Conservation (phyloP, 768 basidiomycete genomes). For the Obba rivulosa region DNA sequence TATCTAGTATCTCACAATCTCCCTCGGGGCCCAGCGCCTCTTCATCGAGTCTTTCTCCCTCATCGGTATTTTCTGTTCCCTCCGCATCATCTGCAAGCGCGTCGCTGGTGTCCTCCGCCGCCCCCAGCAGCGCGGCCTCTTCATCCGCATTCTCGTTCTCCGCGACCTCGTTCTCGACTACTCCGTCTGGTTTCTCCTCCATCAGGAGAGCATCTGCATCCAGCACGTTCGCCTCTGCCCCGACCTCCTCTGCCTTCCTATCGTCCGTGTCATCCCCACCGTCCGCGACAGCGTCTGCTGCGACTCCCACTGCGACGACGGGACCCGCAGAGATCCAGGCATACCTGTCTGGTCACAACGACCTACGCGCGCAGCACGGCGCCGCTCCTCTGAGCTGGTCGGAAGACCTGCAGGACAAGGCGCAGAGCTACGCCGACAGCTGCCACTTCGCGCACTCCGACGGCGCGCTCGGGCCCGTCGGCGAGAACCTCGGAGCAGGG, state of each 20-base stretch:
- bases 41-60: too few relatives aligned
- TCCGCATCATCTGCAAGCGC: neutral
- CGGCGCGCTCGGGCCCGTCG: constrained; percentile 56
- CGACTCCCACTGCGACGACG: constrained; percentile 28
- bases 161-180: neutral
- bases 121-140: neutral
- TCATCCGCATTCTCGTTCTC: neutral
- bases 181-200: neutral
- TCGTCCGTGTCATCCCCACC: constrained; percentile 20
- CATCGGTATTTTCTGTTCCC: too few relatives aligned
- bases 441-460: constrained; percentile 67
- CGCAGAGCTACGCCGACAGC: constrained; percentile 58
- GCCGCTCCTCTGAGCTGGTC: constrained; percentile 61
- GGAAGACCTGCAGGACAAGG: constrained; percentile 47
- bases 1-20: too few relatives aligned
- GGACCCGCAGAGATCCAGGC: constrained; percentile 26
- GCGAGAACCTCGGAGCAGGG: constrained; percentile 72
- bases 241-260: too few relatives aligned
- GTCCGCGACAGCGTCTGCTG: constrained; percentile 38
- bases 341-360: constrained; percentile 60
- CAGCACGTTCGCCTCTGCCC: neutral
- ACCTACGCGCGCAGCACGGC: constrained; percentile 50
- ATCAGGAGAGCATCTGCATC: neutral
- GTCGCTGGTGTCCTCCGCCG: neutral
- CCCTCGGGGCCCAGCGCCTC: too few relatives aligned